Evolutionary conservation across 768 basidiomycete genomes (phyloP).

Genomic region (Mycena pura): DNA sequence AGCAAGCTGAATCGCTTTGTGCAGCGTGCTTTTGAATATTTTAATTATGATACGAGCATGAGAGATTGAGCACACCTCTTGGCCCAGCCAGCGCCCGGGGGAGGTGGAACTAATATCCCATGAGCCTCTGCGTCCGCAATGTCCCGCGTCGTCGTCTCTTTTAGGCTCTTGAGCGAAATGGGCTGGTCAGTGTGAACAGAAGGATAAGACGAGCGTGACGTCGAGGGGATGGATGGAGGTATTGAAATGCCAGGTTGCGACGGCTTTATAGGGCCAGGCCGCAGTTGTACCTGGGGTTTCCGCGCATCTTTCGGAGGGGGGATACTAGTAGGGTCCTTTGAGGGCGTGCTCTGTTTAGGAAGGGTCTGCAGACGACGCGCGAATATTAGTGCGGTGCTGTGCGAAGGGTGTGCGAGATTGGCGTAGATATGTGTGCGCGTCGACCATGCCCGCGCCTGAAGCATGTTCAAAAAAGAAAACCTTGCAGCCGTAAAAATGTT

Average conservation of each 20-base stretch:
- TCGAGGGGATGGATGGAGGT: conserved; percentile 32
- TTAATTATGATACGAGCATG: no score
- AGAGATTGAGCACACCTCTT: no score
- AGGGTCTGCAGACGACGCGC: conserved; percentile 11
- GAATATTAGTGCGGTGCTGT: not conserved
- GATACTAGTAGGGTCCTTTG: not conserved
- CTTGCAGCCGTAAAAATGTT: no score
- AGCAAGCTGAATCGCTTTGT: conserved; percentile 55
- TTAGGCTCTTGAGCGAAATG: conserved; percentile 40
- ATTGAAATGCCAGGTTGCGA: conserved; percentile 27
- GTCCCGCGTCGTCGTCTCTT: conserved; percentile 66
- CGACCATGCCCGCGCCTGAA: conserved; percentile 1
- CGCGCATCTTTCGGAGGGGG: not conserved
- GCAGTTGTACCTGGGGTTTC: conserved; percentile 9
- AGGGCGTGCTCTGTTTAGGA: not conserved
- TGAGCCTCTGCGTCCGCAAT: conserved; percentile 68
- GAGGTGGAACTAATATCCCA: conserved; percentile 73
- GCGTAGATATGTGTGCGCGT: not conserved
- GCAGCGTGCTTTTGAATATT: conserved; percentile 54
- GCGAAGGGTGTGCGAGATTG: not conserved
- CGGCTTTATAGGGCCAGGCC: conserved; percentile 13
- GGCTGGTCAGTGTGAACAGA: conserved; percentile 16
- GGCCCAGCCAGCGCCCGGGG: conserved; percentile 63
- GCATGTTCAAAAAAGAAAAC: not conserved
- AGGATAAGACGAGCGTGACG: conserved; percentile 24